Base-by-base conservation (phyloP, 768 basidiomycete species). In the Rickenella mellea region DNA sequence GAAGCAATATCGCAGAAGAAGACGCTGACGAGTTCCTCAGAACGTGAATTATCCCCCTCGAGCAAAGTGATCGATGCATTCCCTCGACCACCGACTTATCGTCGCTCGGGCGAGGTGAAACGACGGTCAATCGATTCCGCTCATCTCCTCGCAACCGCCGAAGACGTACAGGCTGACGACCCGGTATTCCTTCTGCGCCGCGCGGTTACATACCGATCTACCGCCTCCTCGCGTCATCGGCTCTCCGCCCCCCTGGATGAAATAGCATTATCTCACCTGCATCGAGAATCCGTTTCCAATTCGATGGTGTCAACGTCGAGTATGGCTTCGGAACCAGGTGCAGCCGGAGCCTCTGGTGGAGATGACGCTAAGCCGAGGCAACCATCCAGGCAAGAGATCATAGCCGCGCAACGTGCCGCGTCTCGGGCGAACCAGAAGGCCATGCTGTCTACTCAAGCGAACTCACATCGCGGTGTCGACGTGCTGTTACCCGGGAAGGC, bases 151-250 rank as follows among this genome's bases (percentile, higher is more conserved):
- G 88, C 86, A 2, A 73, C 66, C 6, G 39, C 70, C 10, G 80
- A 87, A 5, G 93, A 98, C 54, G 68, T 97, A 42, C 69, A 70
- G 20, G 66, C 81, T 0, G 79, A 85, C 19, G 96, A 99, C 51
- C 96, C 96, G 0, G 64, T 83, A 45, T 98, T 99, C 60, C 69
- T 94, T 43, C 75, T 98, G 11, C 86, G 93, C 12, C 81, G 88
- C 30, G 85, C 90, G 1, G 69, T 73, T 9, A 75, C 78, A 7
- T 87, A 89, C 53, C 77, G 86, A 25, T 76, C 65, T 42, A 78
- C 81, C 1, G 41, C 39, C 35, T 75, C 77, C 0, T 74, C 80
- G n/a, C 74, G 80, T 26, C 72, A 79, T 51, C 74, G 83, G 31
- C 71, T 76, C 47, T 84, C 83, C 9, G 79, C 79, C 2, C 85